Percentiles rank a stretch among this genome's conserved stretches.
phyloP scores from a whole-genome alignment of 305 asterid species.

The Striga hermonthica region DNA sequence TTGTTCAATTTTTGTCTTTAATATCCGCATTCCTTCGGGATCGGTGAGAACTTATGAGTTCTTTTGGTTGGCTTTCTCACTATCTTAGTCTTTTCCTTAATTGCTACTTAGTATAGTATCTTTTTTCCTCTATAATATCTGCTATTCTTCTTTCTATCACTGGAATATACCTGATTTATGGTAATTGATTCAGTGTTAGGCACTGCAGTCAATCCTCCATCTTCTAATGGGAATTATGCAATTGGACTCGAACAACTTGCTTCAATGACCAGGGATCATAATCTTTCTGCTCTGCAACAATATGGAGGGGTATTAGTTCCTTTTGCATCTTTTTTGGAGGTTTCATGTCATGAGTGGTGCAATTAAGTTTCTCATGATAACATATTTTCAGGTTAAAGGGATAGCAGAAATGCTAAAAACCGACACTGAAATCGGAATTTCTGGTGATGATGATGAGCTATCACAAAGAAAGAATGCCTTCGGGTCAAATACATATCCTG shows the following conservation, averaged over 20 bases:
- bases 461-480: conserved; percentile 54
- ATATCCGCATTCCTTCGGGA: too few relatives aligned
- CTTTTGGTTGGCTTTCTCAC: background rate
- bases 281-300: conserved; percentile 64
- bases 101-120: background rate
- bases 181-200: conserved; percentile 60
- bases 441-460: conserved; percentile 53
- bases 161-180: conserved; percentile 25
- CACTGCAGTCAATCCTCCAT: conserved; percentile 55
- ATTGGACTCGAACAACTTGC: conserved; percentile 73
- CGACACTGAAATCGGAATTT: conserved; percentile 45
- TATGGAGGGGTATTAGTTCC: conserved; percentile 70
- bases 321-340: conserved; percentile 17
- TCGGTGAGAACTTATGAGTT: background rate
- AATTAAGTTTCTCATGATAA: conserved; percentile 19
- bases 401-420: conserved; percentile 56
- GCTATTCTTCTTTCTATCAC: conserved; percentile 6
- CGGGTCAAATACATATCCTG: conserved; percentile 89
- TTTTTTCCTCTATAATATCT: background rate
- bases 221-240: conserved; percentile 59
- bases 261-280: conserved; percentile 71
- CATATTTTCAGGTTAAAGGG: conserved; percentile 59
- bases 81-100: background rate
- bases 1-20: too few relatives aligned
- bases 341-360: conserved; percentile 8